Conservation (phyloP, 371 early-diverging fungal species). For the Haplosporangium sp. region DNA sequence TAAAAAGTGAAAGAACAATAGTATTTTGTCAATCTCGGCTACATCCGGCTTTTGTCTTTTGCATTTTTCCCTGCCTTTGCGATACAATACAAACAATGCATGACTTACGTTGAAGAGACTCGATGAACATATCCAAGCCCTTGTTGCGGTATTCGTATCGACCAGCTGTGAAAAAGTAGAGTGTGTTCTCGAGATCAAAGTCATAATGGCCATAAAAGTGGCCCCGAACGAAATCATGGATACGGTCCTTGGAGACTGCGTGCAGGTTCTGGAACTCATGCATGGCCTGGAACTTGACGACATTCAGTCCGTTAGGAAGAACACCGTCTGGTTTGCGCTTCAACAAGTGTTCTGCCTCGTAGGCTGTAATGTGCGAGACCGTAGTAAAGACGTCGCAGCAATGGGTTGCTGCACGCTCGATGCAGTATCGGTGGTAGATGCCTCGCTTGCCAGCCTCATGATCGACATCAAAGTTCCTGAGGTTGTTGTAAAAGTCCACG, state of each 20-base stretch:
- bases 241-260: constrained; percentile 91
- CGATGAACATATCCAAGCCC: constrained; percentile 96
- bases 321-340: constrained; percentile 97
- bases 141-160: constrained; percentile 97
- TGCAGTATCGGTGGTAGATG: constrained; percentile 97
- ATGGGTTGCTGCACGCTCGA: constrained; percentile 96
- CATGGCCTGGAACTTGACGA: constrained; percentile 95
- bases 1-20: no score
- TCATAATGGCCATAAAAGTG: constrained; percentile 97
- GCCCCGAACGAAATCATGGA: constrained; percentile 95
- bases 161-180: constrained; percentile 97
- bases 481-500: constrained; percentile 96
- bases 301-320: constrained; percentile 94
- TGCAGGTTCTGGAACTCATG: constrained; percentile 99
- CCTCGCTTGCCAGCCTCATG: constrained; percentile 96
- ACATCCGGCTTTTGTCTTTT: no score
- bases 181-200: constrained; percentile 94
- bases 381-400: constrained; percentile 98
- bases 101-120: constrained; percentile 85
- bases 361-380: constrained; percentile 97
- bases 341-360: constrained; percentile 94
- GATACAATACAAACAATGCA: not conserved
- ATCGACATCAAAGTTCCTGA: constrained; percentile 92
- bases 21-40: no score
- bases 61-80: no score